Conservation (phyloP, 2,329 filamentous ascomycete species). For the Cladosporium colombiae region DNA sequence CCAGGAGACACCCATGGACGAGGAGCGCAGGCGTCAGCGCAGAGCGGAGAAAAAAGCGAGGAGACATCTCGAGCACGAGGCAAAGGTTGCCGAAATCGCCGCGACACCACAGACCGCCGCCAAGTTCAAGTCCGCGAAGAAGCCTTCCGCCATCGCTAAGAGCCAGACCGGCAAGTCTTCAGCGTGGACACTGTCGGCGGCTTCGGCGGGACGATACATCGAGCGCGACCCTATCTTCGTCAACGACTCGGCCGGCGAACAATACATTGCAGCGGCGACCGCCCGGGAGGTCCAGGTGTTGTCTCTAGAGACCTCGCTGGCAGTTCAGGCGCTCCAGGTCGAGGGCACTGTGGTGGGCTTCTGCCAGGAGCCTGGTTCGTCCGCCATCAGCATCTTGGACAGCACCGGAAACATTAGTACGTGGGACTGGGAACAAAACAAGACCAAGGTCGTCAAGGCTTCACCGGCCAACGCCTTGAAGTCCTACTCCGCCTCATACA, state of each 20-base stretch:
- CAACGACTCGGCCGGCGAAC: slow-evolving; percentile 42
- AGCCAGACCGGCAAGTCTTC: slow-evolving; percentile 15
- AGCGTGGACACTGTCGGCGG: slow-evolving; percentile 51
- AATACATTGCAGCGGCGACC: slow-evolving; percentile 35
- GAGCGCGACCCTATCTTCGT: slow-evolving; percentile 60
- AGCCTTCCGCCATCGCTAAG: slow-evolving; percentile 7
- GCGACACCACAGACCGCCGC: slow-evolving; percentile 1
- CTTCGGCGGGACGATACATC: slow-evolving; percentile 57
- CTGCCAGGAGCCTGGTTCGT: slow-evolving; percentile 36
- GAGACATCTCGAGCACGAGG: slow-evolving; percentile 19
- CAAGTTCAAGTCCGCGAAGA: slow-evolving; percentile 15
- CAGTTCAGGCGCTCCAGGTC: slow-evolving; percentile 53
- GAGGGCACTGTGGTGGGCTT: slow-evolving; percentile 49
- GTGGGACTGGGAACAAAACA: slow-evolving; percentile 56
- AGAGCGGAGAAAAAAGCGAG: slow-evolving; percentile 28
- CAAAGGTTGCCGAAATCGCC: slow-evolving; percentile 1
- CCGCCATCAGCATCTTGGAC: slow-evolving; percentile 19
- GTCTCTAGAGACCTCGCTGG: slow-evolving; percentile 75
- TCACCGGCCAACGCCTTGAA: neutral
- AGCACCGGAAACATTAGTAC: slow-evolving; percentile 51
- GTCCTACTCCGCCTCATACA: slow-evolving; percentile 5
- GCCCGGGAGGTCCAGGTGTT: slow-evolving; percentile 44
- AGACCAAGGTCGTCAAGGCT: slow-evolving; percentile 20
- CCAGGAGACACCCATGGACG: neutral
- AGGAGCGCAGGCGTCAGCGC: slow-evolving; percentile 21